phyloP scores from a whole-genome alignment of 805 yeast genomes.

The Cyberlindnera maritima region DNA sequence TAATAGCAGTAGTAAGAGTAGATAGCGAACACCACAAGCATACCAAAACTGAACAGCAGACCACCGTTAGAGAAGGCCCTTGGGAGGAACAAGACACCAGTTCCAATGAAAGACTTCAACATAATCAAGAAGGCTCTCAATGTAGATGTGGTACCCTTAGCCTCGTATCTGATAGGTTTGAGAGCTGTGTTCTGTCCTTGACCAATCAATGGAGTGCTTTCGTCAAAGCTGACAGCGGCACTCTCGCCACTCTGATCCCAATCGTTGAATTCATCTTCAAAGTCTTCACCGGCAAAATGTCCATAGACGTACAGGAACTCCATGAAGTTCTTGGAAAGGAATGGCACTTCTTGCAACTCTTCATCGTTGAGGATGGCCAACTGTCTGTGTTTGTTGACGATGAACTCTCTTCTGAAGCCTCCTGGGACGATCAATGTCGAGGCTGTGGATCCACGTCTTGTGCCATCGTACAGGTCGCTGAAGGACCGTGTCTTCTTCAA shows the following conservation, averaged over 20 bases:
- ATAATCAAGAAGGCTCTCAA: constrained; percentile 67
- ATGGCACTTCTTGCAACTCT: constrained; percentile 37
- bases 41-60: constrained; percentile 49
- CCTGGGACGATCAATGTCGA: constrained; percentile 75
- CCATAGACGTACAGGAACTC: constrained; percentile 80
- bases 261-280: constrained; percentile 62
- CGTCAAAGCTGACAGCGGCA: constrained; percentile 26
- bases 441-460: constrained; percentile 60
- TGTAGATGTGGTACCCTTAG: constrained; percentile 68
- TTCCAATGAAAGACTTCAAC: constrained; percentile 73
- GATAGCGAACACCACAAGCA: constrained; percentile 58
- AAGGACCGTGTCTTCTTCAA: constrained; percentile 22
- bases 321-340: constrained; percentile 67
- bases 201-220: constrained; percentile 27
- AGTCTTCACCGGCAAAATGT: constrained; percentile 82
- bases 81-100: constrained; percentile 71
- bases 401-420: constrained; percentile 73
- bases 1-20: constrained; percentile 79
- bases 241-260: constrained; percentile 37
- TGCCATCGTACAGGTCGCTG: constrained; percentile 21
- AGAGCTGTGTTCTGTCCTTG: constrained; percentile 10
- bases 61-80: constrained; percentile 76
- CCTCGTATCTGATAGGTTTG: constrained; percentile 23
- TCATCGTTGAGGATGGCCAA: constrained; percentile 24
- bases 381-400: constrained; percentile 38